Evolutionary conservation across 169 alveolate species (phyloP).

Genomic region (Theileria equi): DNA sequence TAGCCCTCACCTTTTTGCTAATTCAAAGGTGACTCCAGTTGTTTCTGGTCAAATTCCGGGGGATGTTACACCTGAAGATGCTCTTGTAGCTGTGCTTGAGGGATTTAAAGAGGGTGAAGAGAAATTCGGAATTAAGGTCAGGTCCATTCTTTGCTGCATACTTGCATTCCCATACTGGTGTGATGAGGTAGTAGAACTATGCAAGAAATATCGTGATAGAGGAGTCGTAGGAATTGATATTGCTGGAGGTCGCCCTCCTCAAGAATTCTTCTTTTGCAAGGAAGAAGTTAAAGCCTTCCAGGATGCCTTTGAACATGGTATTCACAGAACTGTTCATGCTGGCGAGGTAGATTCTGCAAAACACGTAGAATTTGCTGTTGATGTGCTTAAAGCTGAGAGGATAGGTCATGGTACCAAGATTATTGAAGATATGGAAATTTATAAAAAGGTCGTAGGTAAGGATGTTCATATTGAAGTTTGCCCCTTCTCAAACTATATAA

Average conservation of each 20-base stretch:
- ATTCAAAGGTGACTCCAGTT: no score
- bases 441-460: neutral
- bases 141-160: slow-evolving; percentile 19
- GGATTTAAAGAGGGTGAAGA: slow-evolving; percentile 9
- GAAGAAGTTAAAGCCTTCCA: slow-evolving; percentile 19
- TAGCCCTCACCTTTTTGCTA: slow-evolving; percentile 17
- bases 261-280: neutral
- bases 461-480: slow-evolving; percentile 14
- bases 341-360: slow-evolving; percentile 14
- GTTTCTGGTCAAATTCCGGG: slow-evolving; percentile 9
- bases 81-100: slow-evolving; percentile 10
- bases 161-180: slow-evolving; percentile 18
- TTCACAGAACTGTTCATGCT: slow-evolving; percentile 16
- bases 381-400: slow-evolving; percentile 15
- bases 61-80: slow-evolving; percentile 13
- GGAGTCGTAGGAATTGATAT: slow-evolving; percentile 28
- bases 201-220: slow-evolving; percentile 15
- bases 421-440: neutral
- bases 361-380: slow-evolving; percentile 1
- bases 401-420: slow-evolving; percentile 20
- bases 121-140: slow-evolving; percentile 7
- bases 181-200: slow-evolving; percentile 13
- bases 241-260: neutral
- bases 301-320: slow-evolving; percentile 14
- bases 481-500: slow-evolving; percentile 1